These are phyloP conservation scores for Diospyros lotus DNA, from an alignment of 148 eudicot genomes.

Conservation along the genomic window DNA sequence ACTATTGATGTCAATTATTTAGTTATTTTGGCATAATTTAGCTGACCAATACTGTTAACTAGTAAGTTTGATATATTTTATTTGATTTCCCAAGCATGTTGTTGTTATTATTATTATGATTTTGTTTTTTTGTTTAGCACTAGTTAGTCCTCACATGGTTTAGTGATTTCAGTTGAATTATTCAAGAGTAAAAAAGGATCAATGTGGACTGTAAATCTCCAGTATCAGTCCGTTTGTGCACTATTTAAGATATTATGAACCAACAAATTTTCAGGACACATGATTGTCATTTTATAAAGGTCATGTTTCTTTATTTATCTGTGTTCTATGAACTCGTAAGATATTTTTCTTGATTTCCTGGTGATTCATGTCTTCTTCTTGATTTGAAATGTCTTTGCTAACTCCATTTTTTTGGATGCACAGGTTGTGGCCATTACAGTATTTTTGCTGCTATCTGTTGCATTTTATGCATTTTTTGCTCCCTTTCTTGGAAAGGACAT, in stretches of 20 bases:
- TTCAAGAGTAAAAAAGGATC: background rate
- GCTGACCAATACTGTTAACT: too few species aligned
- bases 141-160: background rate
- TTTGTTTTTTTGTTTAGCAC: background rate
- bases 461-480: constrained; percentile 82
- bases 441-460: constrained; percentile 71
- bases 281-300: background rate
- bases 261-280: background rate
- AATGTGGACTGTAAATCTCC: background rate
- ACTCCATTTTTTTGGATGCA: constrained; percentile 1
- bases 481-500: constrained; percentile 76
- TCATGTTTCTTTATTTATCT: background rate
- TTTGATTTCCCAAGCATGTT: background rate
- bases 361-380: background rate
- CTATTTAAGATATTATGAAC: background rate
- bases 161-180: background rate
- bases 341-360: background rate
- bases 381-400: background rate
- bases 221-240: background rate
- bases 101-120: background rate
- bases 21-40: background rate
- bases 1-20: background rate
- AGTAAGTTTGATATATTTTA: background rate
- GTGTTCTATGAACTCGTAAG: background rate
- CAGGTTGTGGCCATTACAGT: constrained; percentile 94